Conservation (phyloP, 441 rosid genomes). For the Arabidopsis lyrata region DNA sequence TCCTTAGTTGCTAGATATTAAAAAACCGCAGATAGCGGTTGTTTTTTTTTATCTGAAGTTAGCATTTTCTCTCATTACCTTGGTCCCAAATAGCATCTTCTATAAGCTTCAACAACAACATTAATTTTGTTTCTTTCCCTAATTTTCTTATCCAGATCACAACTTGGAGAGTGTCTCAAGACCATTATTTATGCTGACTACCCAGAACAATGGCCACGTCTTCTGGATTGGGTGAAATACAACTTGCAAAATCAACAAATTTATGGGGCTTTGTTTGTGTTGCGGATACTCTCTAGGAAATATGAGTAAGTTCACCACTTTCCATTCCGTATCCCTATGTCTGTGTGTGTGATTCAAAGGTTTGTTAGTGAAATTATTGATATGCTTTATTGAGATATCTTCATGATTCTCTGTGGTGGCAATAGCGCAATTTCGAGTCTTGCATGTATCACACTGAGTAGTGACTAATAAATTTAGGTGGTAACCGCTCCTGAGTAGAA, state of each 20-base stretch:
- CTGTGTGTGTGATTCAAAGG: slow-evolving; percentile 1
- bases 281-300: slow-evolving; percentile 94
- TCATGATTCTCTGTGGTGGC: slow-evolving; percentile 15
- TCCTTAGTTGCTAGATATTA: slow-evolving; percentile 3
- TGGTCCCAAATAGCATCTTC: slow-evolving; percentile 7
- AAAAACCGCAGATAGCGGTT: neutral
- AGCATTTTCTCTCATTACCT: neutral
- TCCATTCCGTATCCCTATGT: slow-evolving; percentile 6
- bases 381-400: slow-evolving; percentile 2
- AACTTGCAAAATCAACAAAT: slow-evolving; percentile 92
- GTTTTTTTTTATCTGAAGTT: neutral
- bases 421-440: slow-evolving; percentile 1
- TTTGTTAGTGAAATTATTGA: slow-evolving; percentile 16
- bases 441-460: slow-evolving; percentile 5
- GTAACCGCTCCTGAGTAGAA: slow-evolving; percentile 11
- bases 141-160: slow-evolving; percentile 61
- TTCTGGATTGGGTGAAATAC: slow-evolving; percentile 93
- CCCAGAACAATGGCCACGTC: slow-evolving; percentile 97
- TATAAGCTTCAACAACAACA: slow-evolving; percentile 4
- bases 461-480: neutral
- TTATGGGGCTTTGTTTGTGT: slow-evolving; percentile 86
- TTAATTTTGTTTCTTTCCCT: slow-evolving; percentile 5
- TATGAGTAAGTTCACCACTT: slow-evolving; percentile 73
- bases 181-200: slow-evolving; percentile 93
- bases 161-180: slow-evolving; percentile 95